phyloP scores from a whole-genome alignment of 495 filamentous ascomycete genomes.

The Hypoxylon subgilvum region DNA sequence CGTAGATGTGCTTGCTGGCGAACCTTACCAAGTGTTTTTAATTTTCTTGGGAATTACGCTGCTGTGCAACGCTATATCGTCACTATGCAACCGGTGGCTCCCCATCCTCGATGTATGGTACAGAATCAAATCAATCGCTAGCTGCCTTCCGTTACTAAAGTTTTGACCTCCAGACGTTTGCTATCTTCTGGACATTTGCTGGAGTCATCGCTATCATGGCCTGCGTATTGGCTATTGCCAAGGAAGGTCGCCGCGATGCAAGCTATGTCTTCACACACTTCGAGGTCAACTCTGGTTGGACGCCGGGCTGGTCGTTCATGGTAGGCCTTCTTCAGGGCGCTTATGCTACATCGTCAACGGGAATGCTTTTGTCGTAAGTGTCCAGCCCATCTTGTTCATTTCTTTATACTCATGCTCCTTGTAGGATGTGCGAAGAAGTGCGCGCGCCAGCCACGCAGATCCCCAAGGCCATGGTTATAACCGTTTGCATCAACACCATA shows the following conservation, averaged over 20 bases:
- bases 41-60: constrained; percentile 65
- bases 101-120: constrained; percentile 60
- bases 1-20: constrained; percentile 48
- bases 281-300: constrained; percentile 56
- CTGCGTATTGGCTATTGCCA: constrained; percentile 53
- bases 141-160: neutral
- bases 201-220: constrained; percentile 54
- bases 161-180: constrained; percentile 54
- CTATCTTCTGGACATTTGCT: constrained; percentile 58
- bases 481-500: constrained; percentile 55
- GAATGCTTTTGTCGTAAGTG: constrained; percentile 58
- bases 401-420: constrained; percentile 15
- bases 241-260: constrained; percentile 49
- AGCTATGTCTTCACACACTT: constrained; percentile 53
- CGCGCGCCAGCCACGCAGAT: constrained; percentile 54
- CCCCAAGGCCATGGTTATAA: constrained; percentile 59
- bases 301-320: constrained; percentile 55
- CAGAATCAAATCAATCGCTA: neutral
- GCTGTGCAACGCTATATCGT: constrained; percentile 60
- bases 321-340: constrained; percentile 57
- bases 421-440: constrained; percentile 59
- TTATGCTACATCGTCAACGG: constrained; percentile 59
- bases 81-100: constrained; percentile 62
- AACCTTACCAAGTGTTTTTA: constrained; percentile 64
- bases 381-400: neutral